These are phyloP conservation scores for Uronychia binucleata DNA, from an alignment of 73 alveolate species.

Conservation along the genomic window DNA sequence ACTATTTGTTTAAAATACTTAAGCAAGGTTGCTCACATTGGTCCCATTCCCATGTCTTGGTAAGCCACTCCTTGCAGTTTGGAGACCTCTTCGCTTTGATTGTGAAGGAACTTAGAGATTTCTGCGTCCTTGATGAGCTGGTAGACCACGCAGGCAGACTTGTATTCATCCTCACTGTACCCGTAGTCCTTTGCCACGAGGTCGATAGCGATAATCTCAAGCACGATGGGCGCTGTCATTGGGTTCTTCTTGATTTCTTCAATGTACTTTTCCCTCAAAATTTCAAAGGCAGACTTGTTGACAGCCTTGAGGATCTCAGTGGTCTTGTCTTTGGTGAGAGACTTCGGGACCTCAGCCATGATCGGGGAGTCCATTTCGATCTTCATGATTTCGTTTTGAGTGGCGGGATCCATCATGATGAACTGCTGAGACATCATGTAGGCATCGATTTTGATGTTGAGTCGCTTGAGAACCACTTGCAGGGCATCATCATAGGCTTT, in stretches of 20 bases:
- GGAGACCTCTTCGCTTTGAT: not conserved
- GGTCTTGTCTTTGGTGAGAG: conserved; percentile 1
- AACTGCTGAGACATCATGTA: not conserved
- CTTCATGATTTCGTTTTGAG: not conserved
- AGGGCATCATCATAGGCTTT: conserved; percentile 5
- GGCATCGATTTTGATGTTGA: not conserved
- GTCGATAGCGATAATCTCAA: conserved; percentile 4
- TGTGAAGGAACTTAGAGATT: not conserved
- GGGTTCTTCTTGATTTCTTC: not conserved
- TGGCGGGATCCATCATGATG: conserved; percentile 5
- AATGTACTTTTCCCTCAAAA: not conserved
- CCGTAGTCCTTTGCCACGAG: not conserved
- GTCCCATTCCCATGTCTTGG: not conserved
- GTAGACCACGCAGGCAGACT: not conserved
- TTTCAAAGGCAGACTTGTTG: not conserved
- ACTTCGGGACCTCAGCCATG: not conserved
- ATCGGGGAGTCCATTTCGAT: conserved; percentile 2
- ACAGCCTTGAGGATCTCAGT: not conserved
- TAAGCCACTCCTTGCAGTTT: not conserved
- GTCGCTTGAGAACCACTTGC: not conserved
- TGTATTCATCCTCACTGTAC: conserved; percentile 3
- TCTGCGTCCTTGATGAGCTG: not conserved
- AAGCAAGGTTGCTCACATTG: not conserved
- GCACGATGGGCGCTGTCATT: not conserved
- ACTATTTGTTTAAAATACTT: no score